A percentile compares a stretch with the other conserved stretches of the same genome.
These are phyloP conservation scores for Talaromyces sp. DNA, from an alignment of 2,329 filamentous ascomycete genomes.

Conservation along the genomic window DNA sequence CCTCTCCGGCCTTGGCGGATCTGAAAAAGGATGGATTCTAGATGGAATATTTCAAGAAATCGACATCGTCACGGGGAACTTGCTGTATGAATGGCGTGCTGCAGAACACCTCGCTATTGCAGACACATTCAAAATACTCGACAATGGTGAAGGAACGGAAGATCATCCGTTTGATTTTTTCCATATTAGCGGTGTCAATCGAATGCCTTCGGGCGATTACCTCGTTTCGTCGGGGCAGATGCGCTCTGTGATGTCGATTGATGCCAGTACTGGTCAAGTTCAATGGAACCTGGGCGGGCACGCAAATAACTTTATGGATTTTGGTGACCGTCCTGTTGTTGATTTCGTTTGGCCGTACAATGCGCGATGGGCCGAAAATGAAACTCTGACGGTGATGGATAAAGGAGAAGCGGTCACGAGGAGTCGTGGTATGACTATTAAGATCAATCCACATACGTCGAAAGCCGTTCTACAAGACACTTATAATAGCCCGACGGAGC, in stretches of 20 bases:
- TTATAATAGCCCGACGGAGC: not conserved
- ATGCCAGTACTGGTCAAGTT: conserved; percentile 44
- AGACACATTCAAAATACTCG: conserved; percentile 23
- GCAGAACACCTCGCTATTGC: conserved; percentile 41
- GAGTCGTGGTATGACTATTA: conserved; percentile 3
- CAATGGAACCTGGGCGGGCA: conserved; percentile 50
- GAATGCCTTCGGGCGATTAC: conserved; percentile 51
- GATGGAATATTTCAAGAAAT: conserved; percentile 47
- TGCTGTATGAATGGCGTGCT: conserved; percentile 48
- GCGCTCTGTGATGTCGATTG: conserved; percentile 48
- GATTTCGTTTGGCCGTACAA: conserved; percentile 16
- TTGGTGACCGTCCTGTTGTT: conserved; percentile 1
- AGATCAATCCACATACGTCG: not conserved
- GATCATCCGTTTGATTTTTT: conserved; percentile 51
- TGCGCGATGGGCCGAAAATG: conserved; percentile 22
- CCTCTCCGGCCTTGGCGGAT: conserved; percentile 37
- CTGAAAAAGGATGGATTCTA: conserved; percentile 37
- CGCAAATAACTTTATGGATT: conserved; percentile 9
- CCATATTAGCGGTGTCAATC: conserved; percentile 56
- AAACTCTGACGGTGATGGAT: conserved; percentile 38
- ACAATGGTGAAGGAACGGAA: conserved; percentile 21
- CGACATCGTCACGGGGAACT: conserved; percentile 39
- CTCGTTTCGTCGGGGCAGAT: conserved; percentile 53
- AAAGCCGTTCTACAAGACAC: not conserved
- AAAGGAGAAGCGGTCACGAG: conserved; percentile 22